phyloP scores from a whole-genome alignment of 2,329 filamentous ascomycete species.

The Clonostachys byssicola region DNA sequence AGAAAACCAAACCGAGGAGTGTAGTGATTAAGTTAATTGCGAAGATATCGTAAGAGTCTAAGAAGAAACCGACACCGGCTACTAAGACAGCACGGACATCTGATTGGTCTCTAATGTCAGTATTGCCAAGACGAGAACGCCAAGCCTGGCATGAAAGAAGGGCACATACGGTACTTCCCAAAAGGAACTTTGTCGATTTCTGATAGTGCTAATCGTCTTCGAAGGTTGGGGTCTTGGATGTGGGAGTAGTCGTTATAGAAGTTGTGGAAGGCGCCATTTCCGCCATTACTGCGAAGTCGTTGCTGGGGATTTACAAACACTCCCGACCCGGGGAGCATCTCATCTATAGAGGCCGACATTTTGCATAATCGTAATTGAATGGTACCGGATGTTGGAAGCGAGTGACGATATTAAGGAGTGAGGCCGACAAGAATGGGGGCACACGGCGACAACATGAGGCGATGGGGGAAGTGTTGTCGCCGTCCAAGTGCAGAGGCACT shows the following conservation, averaged over 20 bases:
- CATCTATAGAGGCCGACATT: slow-evolving; percentile 23
- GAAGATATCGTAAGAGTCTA: slow-evolving; percentile 79
- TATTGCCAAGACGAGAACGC: neutral
- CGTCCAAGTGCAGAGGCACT: neutral
- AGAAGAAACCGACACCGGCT: slow-evolving; percentile 79
- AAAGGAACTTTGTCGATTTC: slow-evolving; percentile 79
- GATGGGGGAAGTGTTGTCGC: neutral
- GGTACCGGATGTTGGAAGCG: no score
- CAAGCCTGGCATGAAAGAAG: neutral
- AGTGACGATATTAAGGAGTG: neutral
- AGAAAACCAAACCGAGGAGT: slow-evolving; percentile 75
- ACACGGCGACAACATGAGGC: slow-evolving; percentile 1
- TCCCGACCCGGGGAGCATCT: slow-evolving; percentile 34
- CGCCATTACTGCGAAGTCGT: slow-evolving; percentile 44
- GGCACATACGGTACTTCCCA: slow-evolving; percentile 58
- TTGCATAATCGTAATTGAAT: no score
- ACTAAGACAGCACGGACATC: slow-evolving; percentile 70
- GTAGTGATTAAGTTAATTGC: slow-evolving; percentile 71
- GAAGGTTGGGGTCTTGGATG: slow-evolving; percentile 69
- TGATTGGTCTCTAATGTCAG: slow-evolving; percentile 7
- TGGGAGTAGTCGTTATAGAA: slow-evolving; percentile 67
- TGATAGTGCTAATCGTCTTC: slow-evolving; percentile 69
- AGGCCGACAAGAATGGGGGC: neutral
- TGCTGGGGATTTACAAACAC: slow-evolving; percentile 3
- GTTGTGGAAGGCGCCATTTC: slow-evolving; percentile 69